These are phyloP conservation scores for Gypsophila paniculata DNA, from an alignment of 179 eudicot genomes.

Conservation along the genomic window DNA sequence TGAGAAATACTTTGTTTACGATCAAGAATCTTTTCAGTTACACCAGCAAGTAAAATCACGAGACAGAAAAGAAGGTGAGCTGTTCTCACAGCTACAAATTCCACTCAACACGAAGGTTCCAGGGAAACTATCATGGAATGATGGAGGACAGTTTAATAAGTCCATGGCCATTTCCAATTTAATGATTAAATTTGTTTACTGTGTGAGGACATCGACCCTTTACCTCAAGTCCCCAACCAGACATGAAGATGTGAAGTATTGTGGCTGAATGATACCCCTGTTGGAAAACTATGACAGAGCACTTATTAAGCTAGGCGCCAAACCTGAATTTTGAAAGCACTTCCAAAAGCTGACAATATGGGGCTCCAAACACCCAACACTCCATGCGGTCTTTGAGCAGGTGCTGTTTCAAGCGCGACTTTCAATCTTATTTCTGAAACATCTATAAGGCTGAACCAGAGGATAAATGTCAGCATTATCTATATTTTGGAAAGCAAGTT, in stretches of 20 bases:
- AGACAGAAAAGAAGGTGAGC: not conserved
- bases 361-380: conserved; percentile 98
- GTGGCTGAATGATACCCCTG: not conserved
- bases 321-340: conserved; percentile 96
- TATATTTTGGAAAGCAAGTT: not conserved
- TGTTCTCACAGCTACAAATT: not conserved
- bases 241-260: not conserved
- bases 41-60: not conserved
- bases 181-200: no score
- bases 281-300: not conserved
- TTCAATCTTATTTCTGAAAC: conserved; percentile 88
- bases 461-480: not conserved
- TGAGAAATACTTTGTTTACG: not conserved
- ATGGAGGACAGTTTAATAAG: not conserved
- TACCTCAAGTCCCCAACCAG: no score
- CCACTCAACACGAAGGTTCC: not conserved
- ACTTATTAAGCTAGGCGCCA: conserved; percentile 16
- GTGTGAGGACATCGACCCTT: no score
- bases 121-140: not conserved
- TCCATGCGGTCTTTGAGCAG: conserved; percentile 94
- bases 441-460: conserved; percentile 67
- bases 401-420: conserved; percentile 87
- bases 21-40: not conserved
- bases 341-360: conserved; percentile 86
- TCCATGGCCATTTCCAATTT: no score